phyloP scores from a whole-genome alignment of 1,139 yeast species.

The Saccharomyces hybrid region DNA sequence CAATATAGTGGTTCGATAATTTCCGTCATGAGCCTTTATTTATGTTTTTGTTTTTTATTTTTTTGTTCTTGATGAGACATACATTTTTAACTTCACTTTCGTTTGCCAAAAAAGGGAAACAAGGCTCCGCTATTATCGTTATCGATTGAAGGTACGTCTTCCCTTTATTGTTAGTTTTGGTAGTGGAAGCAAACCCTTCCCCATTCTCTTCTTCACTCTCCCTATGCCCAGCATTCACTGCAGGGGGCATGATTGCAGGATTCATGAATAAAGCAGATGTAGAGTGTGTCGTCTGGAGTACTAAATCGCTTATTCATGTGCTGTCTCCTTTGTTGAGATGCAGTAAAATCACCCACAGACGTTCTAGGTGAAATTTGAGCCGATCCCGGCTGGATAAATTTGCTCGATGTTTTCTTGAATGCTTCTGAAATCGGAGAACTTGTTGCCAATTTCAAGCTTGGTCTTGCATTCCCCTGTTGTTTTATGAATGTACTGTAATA shows the following conservation, averaged over 20 bases:
- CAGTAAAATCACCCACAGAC: background rate
- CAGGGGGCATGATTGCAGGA: constrained; percentile 5
- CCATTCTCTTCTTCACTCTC: background rate
- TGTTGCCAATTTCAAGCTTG: constrained; percentile 1
- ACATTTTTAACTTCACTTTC: background rate
- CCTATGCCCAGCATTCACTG: background rate
- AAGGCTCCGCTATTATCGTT: background rate
- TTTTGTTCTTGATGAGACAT: background rate
- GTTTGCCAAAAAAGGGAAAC: background rate
- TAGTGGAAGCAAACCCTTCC: background rate
- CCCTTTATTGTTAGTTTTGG: background rate
- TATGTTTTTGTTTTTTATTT: background rate
- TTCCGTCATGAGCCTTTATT: background rate
- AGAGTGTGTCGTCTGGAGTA: constrained; percentile 3
- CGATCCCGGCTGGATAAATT: background rate
- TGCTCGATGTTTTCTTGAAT: constrained; percentile 1
- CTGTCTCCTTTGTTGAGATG: background rate
- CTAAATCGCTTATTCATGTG: constrained; percentile 3
- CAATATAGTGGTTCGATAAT: background rate
- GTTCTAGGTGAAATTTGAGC: constrained; percentile 3
- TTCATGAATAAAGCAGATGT: constrained; percentile 3
- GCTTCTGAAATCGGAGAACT: constrained; percentile 2
- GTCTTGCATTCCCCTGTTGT: background rate
- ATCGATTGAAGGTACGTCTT: background rate
- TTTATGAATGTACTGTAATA: background rate